These are phyloP conservation scores for Erythrophleum fordii DNA, from an alignment of 306 rosid genomes.

Conservation along the genomic window DNA sequence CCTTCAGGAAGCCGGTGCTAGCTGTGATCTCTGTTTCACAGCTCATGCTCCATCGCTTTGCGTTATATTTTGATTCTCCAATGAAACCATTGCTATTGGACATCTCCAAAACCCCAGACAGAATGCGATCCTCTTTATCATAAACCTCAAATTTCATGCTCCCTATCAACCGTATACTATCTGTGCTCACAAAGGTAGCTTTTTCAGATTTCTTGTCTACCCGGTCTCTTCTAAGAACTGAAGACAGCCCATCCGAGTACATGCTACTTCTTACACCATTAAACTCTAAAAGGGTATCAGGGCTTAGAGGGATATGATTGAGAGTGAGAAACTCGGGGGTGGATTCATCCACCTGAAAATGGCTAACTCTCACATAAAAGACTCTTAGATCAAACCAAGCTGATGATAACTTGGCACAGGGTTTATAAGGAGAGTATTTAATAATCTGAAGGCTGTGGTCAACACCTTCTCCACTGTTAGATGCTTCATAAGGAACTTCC, in stretches of 20 bases:
- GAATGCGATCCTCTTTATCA: conserved; percentile 72
- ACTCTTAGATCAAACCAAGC: conserved; percentile 91
- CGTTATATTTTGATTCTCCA: conserved; percentile 59
- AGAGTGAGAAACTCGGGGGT: conserved; percentile 77
- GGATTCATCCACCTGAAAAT: conserved; percentile 70
- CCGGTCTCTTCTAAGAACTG: conserved; percentile 87
- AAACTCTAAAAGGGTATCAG: conserved; percentile 79
- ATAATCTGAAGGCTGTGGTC: conserved; percentile 59
- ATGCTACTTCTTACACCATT: conserved; percentile 79
- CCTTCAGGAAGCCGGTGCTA: conserved; percentile 65
- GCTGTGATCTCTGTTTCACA: conserved; percentile 63
- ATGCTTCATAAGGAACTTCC: conserved; percentile 57
- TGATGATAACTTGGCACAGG: conserved; percentile 55
- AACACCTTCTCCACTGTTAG: conserved; percentile 50
- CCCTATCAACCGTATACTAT: conserved; percentile 75
- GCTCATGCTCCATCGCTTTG: conserved; percentile 78
- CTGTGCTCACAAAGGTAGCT: conserved; percentile 87
- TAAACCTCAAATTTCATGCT: conserved; percentile 81
- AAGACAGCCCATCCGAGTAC: conserved; percentile 68
- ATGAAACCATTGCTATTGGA: conserved; percentile 60
- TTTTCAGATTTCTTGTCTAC: conserved; percentile 86
- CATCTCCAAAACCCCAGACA: conserved; percentile 79
- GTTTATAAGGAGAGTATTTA: conserved; percentile 69
- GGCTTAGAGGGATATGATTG: conserved; percentile 75
- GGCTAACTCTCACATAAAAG: conserved; percentile 78